These are phyloP conservation scores for Suillus discolor DNA, from an alignment of 768 basidiomycete species.

Conservation along the genomic window DNA sequence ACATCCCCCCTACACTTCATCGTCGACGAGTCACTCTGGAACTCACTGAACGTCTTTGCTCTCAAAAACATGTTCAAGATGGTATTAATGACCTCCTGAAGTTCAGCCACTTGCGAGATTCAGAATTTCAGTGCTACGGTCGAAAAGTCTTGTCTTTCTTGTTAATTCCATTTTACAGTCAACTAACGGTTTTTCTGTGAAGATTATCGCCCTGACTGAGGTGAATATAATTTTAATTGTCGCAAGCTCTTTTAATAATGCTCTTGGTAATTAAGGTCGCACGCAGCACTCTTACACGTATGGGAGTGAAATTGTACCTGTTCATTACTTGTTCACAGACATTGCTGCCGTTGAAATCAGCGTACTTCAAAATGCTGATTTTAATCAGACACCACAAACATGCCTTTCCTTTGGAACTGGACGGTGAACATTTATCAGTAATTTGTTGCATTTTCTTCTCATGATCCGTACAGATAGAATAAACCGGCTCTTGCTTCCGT, in stretches of 20 bases:
- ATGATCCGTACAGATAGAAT: constrained; percentile 30
- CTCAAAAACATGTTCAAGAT: constrained; percentile 30
- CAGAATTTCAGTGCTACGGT: constrained; percentile 25
- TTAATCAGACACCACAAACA: constrained; percentile 39
- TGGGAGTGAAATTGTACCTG: constrained; percentile 45
- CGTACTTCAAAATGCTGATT: constrained; percentile 51
- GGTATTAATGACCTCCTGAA: constrained; percentile 29
- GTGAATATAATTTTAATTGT: constrained; percentile 36
- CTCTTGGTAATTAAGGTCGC: constrained; percentile 39
- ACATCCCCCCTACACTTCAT: constrained; percentile 19
- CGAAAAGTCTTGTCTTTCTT: constrained; percentile 26
- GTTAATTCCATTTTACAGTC: constrained; percentile 10
- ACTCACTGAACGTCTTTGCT: constrained; percentile 31
- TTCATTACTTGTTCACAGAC: constrained; percentile 47
- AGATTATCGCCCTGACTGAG: constrained; percentile 56
- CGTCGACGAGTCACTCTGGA: constrained; percentile 32
- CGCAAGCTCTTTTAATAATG: background rate
- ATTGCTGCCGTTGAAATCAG: constrained; percentile 44
- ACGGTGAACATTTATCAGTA: constrained; percentile 20
- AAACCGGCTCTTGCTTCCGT: constrained; percentile 34
- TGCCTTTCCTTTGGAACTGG: constrained; percentile 28
- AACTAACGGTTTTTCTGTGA: background rate
- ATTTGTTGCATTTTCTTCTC: constrained; percentile 5
- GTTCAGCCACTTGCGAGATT: constrained; percentile 20
- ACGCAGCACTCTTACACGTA: constrained; percentile 45